These are phyloP conservation scores for Funneliformis geosporum DNA, from an alignment of 192 early-diverging fungal genomes.

Conservation along the genomic window DNA sequence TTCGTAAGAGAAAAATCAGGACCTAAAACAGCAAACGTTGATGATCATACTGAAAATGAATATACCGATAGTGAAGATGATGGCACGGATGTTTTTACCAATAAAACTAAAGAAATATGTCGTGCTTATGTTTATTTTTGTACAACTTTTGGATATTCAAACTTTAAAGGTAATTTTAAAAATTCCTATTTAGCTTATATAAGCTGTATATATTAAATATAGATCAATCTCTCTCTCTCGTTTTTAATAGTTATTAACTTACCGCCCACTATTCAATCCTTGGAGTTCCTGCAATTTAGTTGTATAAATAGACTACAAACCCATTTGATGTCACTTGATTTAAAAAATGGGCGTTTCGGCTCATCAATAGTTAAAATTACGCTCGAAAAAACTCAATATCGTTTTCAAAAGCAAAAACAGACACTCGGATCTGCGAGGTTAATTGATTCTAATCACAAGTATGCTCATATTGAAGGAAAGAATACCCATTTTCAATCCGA, in stretches of 20 bases:
- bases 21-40: neutral
- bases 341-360: neutral
- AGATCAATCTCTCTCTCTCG: no score
- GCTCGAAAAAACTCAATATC: conserved; percentile 18
- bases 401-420: neutral
- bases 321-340: conserved; percentile 15
- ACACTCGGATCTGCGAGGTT: neutral
- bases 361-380: conserved; percentile 18
- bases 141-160: neutral
- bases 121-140: conserved; percentile 13
- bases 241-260: neutral
- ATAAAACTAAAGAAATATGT: neutral
- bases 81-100: neutral
- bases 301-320: neutral
- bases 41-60: neutral
- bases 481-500: conserved; percentile 6
- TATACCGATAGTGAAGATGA: no score
- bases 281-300: neutral
- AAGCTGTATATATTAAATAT: neutral
- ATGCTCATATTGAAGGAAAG: conserved; percentile 5
- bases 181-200: neutral
- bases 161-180: neutral
- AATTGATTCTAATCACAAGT: neutral
- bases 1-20: conserved; percentile 5
- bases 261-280: neutral